Percentiles rank a stretch among this genome's conserved stretches.
Evolutionary conservation across 495 filamentous ascomycete species (phyloP).

Genomic region (Parmelia sp.): DNA sequence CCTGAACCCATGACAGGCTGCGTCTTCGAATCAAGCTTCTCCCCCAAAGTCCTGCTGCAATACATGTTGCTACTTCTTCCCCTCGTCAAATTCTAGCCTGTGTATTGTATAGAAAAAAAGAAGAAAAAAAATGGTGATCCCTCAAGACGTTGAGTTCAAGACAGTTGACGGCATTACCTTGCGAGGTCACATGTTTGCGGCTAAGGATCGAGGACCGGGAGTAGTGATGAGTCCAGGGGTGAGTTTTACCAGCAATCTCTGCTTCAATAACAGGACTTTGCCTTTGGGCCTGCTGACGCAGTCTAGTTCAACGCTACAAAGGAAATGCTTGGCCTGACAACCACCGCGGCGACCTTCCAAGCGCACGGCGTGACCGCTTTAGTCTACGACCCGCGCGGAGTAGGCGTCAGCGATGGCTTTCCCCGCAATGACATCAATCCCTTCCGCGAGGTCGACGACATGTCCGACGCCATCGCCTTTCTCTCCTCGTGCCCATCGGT

Average conservation of each 20-base stretch:
- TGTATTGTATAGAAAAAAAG: no score
- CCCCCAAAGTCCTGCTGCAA: no score
- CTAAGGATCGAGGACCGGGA: constrained; percentile 25
- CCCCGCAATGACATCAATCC: no score
- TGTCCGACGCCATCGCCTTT: constrained; percentile 26
- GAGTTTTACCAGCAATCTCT: constrained; percentile 13
- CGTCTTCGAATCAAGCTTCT: no score
- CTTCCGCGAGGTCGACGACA: no score
- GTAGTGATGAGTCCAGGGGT: constrained; percentile 40
- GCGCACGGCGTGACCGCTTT: constrained; percentile 33
- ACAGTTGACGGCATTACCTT: constrained; percentile 34
- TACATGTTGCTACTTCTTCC: background rate
- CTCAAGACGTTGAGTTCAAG: constrained; percentile 30
- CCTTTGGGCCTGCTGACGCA: background rate
- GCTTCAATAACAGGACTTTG: background rate
- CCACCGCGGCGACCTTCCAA: constrained; percentile 37
- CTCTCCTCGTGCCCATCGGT: no score
- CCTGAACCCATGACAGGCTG: no score
- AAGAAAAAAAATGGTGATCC: background rate
- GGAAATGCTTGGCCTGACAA: constrained; percentile 33
- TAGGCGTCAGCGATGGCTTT: constrained; percentile 38
- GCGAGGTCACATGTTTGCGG: constrained; percentile 31
- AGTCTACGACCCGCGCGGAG: constrained; percentile 38
- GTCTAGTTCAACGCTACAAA: constrained; percentile 42
- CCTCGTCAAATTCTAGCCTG: background rate